phyloP scores from a whole-genome alignment of 2,329 filamentous ascomycete genomes.

The Hyphodiscus sp. region DNA sequence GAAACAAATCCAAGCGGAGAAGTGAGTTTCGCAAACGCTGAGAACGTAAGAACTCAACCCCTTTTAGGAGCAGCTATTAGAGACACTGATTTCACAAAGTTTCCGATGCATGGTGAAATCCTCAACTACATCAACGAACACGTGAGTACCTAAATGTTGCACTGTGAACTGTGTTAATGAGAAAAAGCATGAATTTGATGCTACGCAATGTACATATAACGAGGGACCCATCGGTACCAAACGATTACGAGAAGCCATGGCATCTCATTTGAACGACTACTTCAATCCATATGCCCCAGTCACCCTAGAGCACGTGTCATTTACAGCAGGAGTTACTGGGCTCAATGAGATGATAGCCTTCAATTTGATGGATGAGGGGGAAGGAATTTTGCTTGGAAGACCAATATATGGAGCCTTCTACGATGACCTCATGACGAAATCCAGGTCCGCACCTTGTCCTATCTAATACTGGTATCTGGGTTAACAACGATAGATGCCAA shows the following conservation, averaged over 20 bases:
- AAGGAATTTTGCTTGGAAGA: slow-evolving; percentile 31
- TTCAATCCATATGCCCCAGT: slow-evolving; percentile 26
- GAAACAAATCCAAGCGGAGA: background rate
- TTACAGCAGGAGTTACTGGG: slow-evolving; percentile 32
- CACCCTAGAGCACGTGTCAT: slow-evolving; percentile 25
- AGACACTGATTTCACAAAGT: background rate
- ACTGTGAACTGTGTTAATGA: background rate
- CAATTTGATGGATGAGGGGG: slow-evolving; percentile 29
- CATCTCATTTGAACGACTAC: slow-evolving; percentile 30
- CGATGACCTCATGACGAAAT: background rate
- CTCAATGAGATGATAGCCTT: slow-evolving; percentile 32
- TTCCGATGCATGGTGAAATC: slow-evolving; percentile 1
- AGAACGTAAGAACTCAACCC: background rate
- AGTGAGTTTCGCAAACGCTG: slow-evolving; percentile 4
- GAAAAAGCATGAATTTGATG: background rate
- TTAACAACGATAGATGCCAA: background rate
- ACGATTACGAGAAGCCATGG: slow-evolving; percentile 25
- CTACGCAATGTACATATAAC: slow-evolving; percentile 31
- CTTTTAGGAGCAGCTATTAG: background rate
- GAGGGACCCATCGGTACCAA: slow-evolving; percentile 30
- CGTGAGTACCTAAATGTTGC: background rate
- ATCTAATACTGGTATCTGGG: background rate
- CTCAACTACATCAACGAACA: slow-evolving; percentile 1
- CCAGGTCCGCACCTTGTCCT: background rate
- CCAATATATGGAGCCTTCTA: slow-evolving; percentile 22